Percentiles rank a stretch among this genome's conserved stretches.
phyloP scores from a whole-genome alignment of 345 rosid species.

The Populus nigra region DNA sequence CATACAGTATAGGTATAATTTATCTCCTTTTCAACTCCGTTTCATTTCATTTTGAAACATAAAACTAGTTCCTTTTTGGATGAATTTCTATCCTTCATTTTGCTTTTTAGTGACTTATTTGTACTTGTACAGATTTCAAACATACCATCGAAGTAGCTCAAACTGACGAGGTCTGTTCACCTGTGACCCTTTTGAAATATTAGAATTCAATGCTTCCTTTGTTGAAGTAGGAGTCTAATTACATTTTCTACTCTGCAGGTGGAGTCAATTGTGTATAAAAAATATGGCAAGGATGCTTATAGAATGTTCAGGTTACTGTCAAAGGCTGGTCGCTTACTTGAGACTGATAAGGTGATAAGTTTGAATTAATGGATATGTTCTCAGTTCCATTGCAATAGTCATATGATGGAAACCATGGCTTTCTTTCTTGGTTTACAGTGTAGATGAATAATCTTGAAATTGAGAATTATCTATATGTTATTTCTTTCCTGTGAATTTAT shows the following conservation, averaged over 20 bases:
- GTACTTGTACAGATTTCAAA: slow-evolving; percentile 56
- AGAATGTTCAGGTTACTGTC: slow-evolving; percentile 73
- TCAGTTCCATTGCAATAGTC: background rate
- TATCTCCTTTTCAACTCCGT: slow-evolving; percentile 9
- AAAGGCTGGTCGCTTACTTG: slow-evolving; percentile 45
- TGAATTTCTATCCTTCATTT: background rate
- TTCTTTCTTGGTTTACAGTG: background rate
- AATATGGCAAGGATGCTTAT: slow-evolving; percentile 66
- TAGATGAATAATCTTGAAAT: too few relatives aligned
- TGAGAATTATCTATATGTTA: too few relatives aligned
- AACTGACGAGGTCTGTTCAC: slow-evolving; percentile 63
- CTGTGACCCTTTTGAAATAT: background rate
- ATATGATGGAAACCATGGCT: background rate
- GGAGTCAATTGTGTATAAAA: slow-evolving; percentile 67
- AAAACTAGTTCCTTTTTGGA: background rate
- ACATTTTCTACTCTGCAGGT: slow-evolving; percentile 38
- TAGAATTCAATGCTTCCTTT: slow-evolving; percentile 1
- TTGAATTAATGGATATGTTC: background rate
- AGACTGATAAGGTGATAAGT: slow-evolving; percentile 68
- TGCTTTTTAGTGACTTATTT: slow-evolving; percentile 3
- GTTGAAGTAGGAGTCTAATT: slow-evolving; percentile 3
- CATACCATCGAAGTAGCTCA: slow-evolving; percentile 64
- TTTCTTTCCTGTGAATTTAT: too few relatives aligned
- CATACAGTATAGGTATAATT: slow-evolving; percentile 55
- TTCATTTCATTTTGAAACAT: background rate